Base-by-base conservation (phyloP, 345 rosid species). In the Gossypium mustelinum region DNA sequence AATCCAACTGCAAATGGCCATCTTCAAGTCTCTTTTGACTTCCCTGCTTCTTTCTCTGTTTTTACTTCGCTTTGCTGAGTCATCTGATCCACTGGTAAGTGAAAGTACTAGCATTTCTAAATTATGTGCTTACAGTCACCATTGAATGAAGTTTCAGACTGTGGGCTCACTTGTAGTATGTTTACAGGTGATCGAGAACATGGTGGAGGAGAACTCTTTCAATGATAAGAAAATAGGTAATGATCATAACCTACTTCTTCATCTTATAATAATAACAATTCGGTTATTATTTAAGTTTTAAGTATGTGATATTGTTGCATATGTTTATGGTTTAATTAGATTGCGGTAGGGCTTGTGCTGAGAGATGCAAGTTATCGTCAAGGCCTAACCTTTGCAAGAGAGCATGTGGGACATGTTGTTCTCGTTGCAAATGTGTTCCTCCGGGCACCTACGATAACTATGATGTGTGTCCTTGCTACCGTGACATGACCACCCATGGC, bases 381-480 rank as follows among this genome's bases (percentile, higher is more conserved):
- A 85, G 95, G 81, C 94, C 84, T 6, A 74, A 41, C 0, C 78
- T 89, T 0, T 94, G 97, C 81, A 82, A 86, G 50, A 79, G 91
- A 68, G 98, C 94, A 9, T 91, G 98, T 25, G 90, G 94, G 47
- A 89, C 87, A 17, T 91, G 97, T 56, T 91, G 96, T 71, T 77
- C 78, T 0, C 85, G 86, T 14, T 94, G 98, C 89, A 86, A 76
- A 76, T 92, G 97, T 34, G 94, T 91, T 45, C 98, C 97, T 45
- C 92, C 92, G 0, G 97, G 94, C 5, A 91, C 95, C 25, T 71
- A 82, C 69, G 92, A 92, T 4, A 87, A 91, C 85, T 74, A 74
- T n/a, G 88, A 89, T 3, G 84, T 24, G 29, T 94, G 95, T 75
- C 82, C 82, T 22, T 92, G 98, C 78, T 90, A 92, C 56, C 93